phyloP scores from a whole-genome alignment of 352 stramenopile species.

The Plasmopara viticola region DNA sequence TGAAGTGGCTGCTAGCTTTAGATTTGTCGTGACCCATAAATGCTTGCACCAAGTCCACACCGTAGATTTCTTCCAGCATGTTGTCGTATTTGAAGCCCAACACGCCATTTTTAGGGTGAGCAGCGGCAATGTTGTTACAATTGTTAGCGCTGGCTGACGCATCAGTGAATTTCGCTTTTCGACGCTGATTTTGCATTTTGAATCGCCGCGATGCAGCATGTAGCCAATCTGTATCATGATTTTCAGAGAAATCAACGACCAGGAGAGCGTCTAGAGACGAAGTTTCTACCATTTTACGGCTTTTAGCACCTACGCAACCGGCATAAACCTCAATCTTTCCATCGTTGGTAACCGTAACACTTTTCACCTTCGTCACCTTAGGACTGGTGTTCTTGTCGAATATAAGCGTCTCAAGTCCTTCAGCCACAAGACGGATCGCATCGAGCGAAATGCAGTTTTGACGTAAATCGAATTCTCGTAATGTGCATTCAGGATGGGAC shows the following conservation, averaged over 20 bases:
- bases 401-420: constrained; percentile 35
- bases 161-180: background rate
- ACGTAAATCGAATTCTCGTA: constrained; percentile 54
- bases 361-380: constrained; percentile 12
- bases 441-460: constrained; percentile 70
- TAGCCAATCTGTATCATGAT: too few species aligned
- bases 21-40: constrained; percentile 24
- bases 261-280: too few species aligned
- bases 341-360: constrained; percentile 37
- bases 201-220: too few species aligned
- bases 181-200: too few species aligned
- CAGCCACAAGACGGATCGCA: constrained; percentile 49
- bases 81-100: constrained; percentile 18
- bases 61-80: constrained; percentile 21
- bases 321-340: constrained; percentile 55
- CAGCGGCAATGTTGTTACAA: constrained; percentile 3
- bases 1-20: background rate
- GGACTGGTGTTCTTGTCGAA: constrained; percentile 3
- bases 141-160: constrained; percentile 15
- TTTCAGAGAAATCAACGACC: too few species aligned
- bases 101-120: constrained; percentile 10
- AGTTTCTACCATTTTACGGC: too few species aligned
- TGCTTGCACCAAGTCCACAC: constrained; percentile 46
- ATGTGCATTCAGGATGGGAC: background rate
- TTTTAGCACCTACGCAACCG: too few species aligned